Evolutionary conservation across 2,329 filamentous ascomycete species (phyloP).

Genomic region (Colletotrichum salicis): DNA sequence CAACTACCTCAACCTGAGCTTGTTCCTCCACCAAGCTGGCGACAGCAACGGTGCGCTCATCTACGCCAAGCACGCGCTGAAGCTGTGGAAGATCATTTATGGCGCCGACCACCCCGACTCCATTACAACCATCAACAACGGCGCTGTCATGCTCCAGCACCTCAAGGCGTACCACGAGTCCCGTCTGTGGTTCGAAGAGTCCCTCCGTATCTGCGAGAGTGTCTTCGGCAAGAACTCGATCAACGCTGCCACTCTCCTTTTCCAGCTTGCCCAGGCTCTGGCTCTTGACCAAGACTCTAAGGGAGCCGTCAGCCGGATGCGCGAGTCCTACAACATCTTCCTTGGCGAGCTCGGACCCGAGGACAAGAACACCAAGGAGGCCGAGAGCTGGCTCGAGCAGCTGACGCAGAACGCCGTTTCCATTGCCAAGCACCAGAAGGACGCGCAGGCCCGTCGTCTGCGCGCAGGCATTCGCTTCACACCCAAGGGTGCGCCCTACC

Average conservation of each 20-base stretch:
- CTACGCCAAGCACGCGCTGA: conserved; percentile 91
- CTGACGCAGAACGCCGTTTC: conserved; percentile 94
- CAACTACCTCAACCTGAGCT: conserved; percentile 92
- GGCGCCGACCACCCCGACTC: conserved; percentile 94
- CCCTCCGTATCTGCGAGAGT: conserved; percentile 86
- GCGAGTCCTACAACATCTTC: conserved; percentile 97
- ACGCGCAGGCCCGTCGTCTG: conserved; percentile 79
- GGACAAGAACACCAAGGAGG: conserved; percentile 98
- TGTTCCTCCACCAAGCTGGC: conserved; percentile 92
- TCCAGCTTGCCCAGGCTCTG: conserved; percentile 95
- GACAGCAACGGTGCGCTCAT: conserved; percentile 89
- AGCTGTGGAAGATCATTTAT: conserved; percentile 97
- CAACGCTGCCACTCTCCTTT: conserved; percentile 92
- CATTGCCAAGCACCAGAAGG: conserved; percentile 93
- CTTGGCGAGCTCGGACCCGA: conserved; percentile 84
- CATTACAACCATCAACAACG: conserved; percentile 98
- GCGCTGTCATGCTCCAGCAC: conserved; percentile 96
- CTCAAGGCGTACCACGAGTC: conserved; percentile 96
- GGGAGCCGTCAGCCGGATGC: conserved; percentile 90
- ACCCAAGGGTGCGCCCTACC: conserved; percentile 70
- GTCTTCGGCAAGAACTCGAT: conserved; percentile 91
- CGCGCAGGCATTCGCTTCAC: conserved; percentile 77
- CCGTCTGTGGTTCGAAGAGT: conserved; percentile 95
- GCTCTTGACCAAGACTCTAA: conserved; percentile 97
- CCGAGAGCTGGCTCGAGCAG: conserved; percentile 95